Conservation (phyloP, 495 filamentous ascomycete species). For the Daldinia grandis region DNA sequence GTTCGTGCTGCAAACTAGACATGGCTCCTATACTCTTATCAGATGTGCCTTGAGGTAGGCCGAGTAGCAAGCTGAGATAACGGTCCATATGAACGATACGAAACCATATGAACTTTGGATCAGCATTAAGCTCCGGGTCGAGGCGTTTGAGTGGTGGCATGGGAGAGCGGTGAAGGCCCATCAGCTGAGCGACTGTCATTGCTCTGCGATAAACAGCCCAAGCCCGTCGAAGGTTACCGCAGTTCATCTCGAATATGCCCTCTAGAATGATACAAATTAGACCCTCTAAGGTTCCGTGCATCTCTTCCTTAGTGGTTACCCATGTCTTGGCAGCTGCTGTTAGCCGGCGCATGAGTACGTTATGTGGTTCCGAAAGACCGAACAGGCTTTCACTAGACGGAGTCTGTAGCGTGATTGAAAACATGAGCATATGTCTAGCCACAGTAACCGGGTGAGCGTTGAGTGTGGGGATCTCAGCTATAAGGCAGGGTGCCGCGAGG, state of each 20-base stretch:
- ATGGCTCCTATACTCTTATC: conserved; percentile 26
- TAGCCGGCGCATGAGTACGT: conserved; percentile 48
- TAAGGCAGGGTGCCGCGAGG: neutral
- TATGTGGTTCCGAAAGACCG: conserved; percentile 25
- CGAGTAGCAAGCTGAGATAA: conserved; percentile 48
- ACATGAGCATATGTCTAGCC: conserved; percentile 56
- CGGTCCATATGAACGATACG: conserved; percentile 47
- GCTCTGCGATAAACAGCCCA: conserved; percentile 57
- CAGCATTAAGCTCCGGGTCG: conserved; percentile 19
- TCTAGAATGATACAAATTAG: conserved; percentile 63
- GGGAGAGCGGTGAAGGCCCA: conserved; percentile 51
- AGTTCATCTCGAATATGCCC: conserved; percentile 55
- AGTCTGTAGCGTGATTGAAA: conserved; percentile 54
- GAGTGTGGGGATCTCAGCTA: conserved; percentile 41
- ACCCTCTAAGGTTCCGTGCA: conserved; percentile 56
- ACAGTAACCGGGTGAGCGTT: conserved; percentile 56
- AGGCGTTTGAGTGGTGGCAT: conserved; percentile 16
- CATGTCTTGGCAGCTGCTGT: conserved; percentile 52
- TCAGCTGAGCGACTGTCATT: conserved; percentile 54
- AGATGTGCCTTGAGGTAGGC: conserved; percentile 44
- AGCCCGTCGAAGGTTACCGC: conserved; percentile 56
- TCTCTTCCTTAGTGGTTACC: conserved; percentile 60
- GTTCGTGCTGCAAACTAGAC: conserved; percentile 41
- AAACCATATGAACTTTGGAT: conserved; percentile 47
- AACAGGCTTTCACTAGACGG: conserved; percentile 26